Conservation (phyloP, 345 rosid species). For the Eucalyptus marginata region DNA sequence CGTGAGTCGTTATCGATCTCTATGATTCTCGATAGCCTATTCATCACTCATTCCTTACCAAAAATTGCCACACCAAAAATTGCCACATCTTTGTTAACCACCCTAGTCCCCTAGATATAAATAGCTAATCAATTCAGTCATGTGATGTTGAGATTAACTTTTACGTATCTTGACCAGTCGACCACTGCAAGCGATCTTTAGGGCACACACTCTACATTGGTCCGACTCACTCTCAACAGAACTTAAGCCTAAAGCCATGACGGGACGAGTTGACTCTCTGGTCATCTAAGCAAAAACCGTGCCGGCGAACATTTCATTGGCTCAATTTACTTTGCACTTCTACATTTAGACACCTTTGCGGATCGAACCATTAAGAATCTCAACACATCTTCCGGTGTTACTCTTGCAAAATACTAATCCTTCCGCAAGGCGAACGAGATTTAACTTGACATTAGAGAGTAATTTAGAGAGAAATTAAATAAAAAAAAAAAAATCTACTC, state of each 20-base stretch:
- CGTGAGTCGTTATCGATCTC: rapidly evolving
- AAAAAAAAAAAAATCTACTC: too few species aligned
- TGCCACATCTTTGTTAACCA: neutral
- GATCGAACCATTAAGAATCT: too few species aligned
- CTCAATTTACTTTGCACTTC: too few species aligned
- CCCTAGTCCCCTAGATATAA: neutral
- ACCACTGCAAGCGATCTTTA: neutral
- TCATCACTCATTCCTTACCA: neutral
- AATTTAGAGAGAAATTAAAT: neutral
- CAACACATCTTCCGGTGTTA: neutral
- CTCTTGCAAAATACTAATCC: neutral
- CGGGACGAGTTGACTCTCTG: too few species aligned
- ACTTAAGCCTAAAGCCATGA: neutral
- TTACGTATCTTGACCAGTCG: neutral
- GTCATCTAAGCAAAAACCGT: too few species aligned
- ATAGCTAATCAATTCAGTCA: neutral
- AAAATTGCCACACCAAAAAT: neutral
- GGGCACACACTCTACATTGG: neutral
- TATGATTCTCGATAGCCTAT: neutral
- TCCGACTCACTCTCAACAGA: neutral
- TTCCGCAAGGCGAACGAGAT: neutral
- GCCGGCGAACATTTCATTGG: too few species aligned
- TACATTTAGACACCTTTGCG: too few species aligned
- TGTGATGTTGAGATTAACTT: neutral
- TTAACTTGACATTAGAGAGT: neutral